Base-by-base conservation (phyloP, 805 yeast species). In the Metschnikowia proteae region DNA sequence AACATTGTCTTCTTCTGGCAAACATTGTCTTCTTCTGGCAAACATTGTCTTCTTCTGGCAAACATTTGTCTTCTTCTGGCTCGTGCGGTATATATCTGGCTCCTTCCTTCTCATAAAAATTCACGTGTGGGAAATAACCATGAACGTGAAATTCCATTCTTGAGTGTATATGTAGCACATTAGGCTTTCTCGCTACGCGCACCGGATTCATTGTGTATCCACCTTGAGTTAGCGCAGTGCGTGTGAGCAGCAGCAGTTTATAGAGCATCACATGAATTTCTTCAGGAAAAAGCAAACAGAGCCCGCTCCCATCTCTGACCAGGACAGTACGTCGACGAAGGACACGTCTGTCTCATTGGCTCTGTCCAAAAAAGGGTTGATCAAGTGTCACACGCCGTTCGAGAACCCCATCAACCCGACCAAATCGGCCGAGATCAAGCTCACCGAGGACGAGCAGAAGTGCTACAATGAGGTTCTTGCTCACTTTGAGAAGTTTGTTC, bases 381-480 rank as follows among this genome's bases (percentile, higher is more conserved):
- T 68, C 33, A 71, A 69, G 54, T 57, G 76, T 45, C 64, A 66
- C 44, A 60, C 55, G 3, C 78, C 78, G 2, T 73, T 73, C 50
- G 73, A 68, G 26, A 51, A 62, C 13, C 78, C 78, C 3, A 49
- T 70, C 11, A 59, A 66, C 46, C 71, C 74, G 5, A 58, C 67
- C 29, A 59, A 56, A 46, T 58, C 63, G 3, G 73, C 74, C 0
- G 61, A 43, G 3, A 56, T 60, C 40, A 65, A 67, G 45, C 59
- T 71, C 45, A 51, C 61, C 3, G 57, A 55, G 23, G 67, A 63
- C 27, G 67, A 71, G 53, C 58, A 66, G 48, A 58, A 54, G 22
- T 68, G 66, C 48, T 71, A 69, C 53, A 54, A 61, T 27, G 48
- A 52, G 39, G 63, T 71, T 3, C 53, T 68, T 39, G 43, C 46